Evolutionary conservation across 2,329 filamentous ascomycete species (phyloP).

Genomic region (Verticillium nonalfalfae): DNA sequence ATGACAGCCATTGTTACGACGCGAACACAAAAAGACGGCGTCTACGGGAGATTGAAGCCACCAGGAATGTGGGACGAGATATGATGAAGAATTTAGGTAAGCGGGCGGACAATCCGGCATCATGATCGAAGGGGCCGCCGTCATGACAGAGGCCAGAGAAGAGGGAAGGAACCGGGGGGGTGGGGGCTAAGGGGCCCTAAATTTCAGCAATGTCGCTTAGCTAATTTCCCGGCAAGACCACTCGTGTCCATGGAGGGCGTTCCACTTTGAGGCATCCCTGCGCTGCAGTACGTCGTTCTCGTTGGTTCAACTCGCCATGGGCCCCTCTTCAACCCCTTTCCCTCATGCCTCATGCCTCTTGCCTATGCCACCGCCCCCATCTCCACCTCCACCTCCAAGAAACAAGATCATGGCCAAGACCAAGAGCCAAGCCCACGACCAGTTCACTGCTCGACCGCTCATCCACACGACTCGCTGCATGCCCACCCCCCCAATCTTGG

Average conservation of each 20-base stretch:
- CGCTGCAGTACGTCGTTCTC: background rate
- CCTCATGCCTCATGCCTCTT: background rate
- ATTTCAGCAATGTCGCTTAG: constrained; percentile 14
- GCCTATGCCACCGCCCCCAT: background rate
- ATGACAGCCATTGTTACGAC: background rate
- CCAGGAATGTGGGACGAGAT: background rate
- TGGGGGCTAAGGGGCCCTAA: constrained; percentile 3
- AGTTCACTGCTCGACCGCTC: background rate
- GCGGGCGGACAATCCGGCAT: background rate
- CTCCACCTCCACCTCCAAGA: background rate
- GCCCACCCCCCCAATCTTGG: background rate
- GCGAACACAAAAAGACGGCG: background rate
- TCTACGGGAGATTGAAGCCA: background rate
- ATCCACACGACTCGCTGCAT: background rate
- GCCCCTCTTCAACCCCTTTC: background rate
- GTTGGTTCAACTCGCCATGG: background rate
- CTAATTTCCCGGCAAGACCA: constrained; percentile 11
- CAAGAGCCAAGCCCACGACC: too few relatives aligned
- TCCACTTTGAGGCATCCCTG: background rate
- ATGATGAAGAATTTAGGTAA: background rate
- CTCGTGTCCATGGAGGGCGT: background rate
- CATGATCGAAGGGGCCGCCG: background rate
- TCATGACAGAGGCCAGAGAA: background rate
- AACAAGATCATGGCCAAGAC: background rate
- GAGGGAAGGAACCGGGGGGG: background rate